Percentiles rank a stretch among this genome's conserved stretches.
Evolutionary conservation across 306 rosid species (phyloP).

Genomic region (Prunus mongolica): DNA sequence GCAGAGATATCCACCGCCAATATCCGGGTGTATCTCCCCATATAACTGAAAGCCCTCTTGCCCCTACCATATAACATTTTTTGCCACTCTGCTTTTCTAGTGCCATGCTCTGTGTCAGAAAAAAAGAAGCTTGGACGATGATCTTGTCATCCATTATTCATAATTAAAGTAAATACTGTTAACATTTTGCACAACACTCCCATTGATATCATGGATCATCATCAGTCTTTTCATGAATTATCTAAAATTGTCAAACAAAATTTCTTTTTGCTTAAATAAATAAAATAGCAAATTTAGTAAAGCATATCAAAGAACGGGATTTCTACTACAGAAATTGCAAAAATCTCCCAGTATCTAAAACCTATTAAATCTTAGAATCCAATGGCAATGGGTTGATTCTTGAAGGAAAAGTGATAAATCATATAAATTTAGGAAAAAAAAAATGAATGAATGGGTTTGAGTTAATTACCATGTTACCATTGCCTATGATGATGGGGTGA

Average conservation of each 20-base stretch:
- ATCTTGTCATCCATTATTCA: no score
- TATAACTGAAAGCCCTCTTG: conserved; percentile 25
- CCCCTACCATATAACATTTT: conserved; percentile 41
- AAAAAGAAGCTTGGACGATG: background rate
- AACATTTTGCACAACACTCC: no score
- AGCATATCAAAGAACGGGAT: no score
- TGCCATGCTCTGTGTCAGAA: conserved; percentile 33
- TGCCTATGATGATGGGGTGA: conserved; percentile 1
- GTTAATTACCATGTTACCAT: conserved; percentile 16
- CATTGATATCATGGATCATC: background rate
- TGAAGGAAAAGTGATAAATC: background rate
- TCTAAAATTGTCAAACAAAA: no score
- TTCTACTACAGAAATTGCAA: no score
- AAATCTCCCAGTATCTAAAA: no score
- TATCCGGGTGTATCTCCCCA: conserved; percentile 17
- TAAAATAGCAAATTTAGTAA: no score
- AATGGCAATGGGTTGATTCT: background rate
- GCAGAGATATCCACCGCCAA: conserved; percentile 34
- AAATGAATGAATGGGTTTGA: background rate
- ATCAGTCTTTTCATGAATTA: background rate
- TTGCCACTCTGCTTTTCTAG: conserved; percentile 45
- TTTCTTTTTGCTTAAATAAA: no score
- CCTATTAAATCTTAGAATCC: no score
- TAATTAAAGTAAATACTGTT: no score
- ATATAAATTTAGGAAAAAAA: background rate